Base-by-base conservation (phyloP, 768 basidiomycete species). In the Psilocybe tampanensis region DNA sequence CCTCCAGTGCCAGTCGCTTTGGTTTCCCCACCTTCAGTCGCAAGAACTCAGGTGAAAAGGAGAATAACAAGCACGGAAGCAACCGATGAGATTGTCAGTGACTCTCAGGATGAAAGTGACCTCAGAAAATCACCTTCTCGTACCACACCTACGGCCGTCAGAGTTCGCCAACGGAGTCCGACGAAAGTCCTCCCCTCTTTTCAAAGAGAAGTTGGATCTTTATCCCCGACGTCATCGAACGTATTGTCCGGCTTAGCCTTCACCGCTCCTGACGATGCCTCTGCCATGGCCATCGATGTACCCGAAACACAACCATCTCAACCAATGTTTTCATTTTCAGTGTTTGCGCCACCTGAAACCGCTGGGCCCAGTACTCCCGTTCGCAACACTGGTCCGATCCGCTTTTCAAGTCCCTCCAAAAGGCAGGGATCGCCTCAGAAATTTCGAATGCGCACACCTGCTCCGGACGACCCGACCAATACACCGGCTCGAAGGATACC, bases 401-500 rank as follows among this genome's bases (percentile, higher is more conserved):
- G 69, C 26, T 64, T 69, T 23, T 49, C 63, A 19, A 71, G 68
- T 52, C 66, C 72, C 7, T 54, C 52, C 24, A 69, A 69, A 56
- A 58, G 55, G 24, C 67, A 70, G 24, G 52, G 64, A n/a, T 66
- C 65, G 21, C 60, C 70, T 1, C 67, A 60, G 65, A 78, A 70
- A 60, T 69, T 66, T 55, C 73, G 64, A 45, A 63, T 71, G 54
- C 71, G 67, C 50, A 54, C 63, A 43, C 57, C 66, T 8, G 59
- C 62, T 12, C 55, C 67, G 32, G 70, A 79, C 45, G 78, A 83
- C 39, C 66, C 73, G 9, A 62, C 66, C 48, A 80, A 80, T 42
- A 86, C 87, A 3, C 89, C 89, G 39, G 88, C 89, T 2, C 81
- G 83, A 45, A 79, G 89, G 56, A 80, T 90, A 47, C 81, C 82